Evolutionary conservation across 305 asterid species (phyloP).

Genomic region (Withania somnifera): DNA sequence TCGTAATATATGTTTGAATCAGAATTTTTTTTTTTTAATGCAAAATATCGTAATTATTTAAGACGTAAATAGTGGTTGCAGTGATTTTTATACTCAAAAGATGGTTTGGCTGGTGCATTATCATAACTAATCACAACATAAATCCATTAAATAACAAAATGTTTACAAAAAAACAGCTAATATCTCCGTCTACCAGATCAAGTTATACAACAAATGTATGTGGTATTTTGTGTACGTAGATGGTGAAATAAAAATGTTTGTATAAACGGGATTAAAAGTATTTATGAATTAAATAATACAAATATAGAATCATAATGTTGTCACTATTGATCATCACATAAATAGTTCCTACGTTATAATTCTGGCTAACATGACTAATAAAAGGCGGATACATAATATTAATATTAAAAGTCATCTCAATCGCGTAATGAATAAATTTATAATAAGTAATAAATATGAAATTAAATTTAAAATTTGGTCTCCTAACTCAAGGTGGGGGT

Average conservation of each 20-base stretch:
- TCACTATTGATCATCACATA: not conserved
- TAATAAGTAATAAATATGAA: not conserved
- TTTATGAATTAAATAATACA: not conserved
- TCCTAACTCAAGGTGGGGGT: no score
- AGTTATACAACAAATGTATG: not conserved
- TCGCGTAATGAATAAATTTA: not conserved
- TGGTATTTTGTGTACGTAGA: not conserved
- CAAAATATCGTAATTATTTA: not conserved
- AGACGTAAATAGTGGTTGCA: not conserved
- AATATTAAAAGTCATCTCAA: not conserved
- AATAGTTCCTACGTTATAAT: not conserved
- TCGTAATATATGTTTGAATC: not conserved
- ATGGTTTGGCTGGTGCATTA: not conserved
- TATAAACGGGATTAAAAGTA: not conserved
- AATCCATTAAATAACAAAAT: not conserved
- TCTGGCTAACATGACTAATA: not conserved
- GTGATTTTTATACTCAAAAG: not conserved
- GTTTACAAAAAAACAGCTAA: not conserved
- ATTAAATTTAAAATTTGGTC: not conserved
- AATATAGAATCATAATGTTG: no score
- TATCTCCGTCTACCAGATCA: not conserved
- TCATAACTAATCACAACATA: not conserved
- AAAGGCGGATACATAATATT: not conserved
- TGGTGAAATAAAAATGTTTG: not conserved
- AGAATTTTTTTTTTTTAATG: not conserved